Base-by-base conservation (phyloP, 176 grass and related monocot genomes). In the Rhynchospora tenuis region DNA sequence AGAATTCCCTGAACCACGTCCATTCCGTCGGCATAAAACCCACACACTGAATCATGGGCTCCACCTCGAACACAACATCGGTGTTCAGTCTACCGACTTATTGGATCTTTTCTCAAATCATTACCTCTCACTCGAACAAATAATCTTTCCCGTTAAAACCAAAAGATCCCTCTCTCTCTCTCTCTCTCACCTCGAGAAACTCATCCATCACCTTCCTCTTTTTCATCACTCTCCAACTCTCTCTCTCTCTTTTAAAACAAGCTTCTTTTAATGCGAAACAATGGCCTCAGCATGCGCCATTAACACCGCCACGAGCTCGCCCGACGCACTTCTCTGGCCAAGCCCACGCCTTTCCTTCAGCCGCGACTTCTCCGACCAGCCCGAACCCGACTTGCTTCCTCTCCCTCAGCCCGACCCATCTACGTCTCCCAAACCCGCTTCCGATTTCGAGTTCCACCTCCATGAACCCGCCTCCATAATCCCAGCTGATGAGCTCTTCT, bases 401-500 rank as follows among this genome's bases (percentile, higher is more conserved):
- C n/a, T n/a, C n/a, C 68, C 58, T 20, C 72, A 14, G 10, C 24
- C 46, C 0, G 26, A 77, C 19, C 48, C 50, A 29, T 77, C 73
- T 31, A 77, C 73, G 2, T 56, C 50, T 55, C 88, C 75, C 24
- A 90, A 91, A 57, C 80, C 69, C 0, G 79, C 74, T 14, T 54
- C 86, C 1, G 95, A 98, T 73, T 98, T 98, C 82, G 95, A 98
- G 86, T 98, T 98, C 84, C 83, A 90, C 0, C 90, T 93, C 66
- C 87, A 80, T 1, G 91, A 85, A 23, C 82, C 93, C 0, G 86
- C 85, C 0, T 90, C 88, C 63, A 93, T 99, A 85, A 93, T 95
- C 20, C 91, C 96, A 0, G 96, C 96, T 31, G 96, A 99, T 44
- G 91, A 99, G 85, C 91, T 99, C 51, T 95, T 99, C 88, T 99